Evolutionary conservation across 257 asterid genomes (phyloP).

Genomic region (Osmanthus fragrans): DNA sequence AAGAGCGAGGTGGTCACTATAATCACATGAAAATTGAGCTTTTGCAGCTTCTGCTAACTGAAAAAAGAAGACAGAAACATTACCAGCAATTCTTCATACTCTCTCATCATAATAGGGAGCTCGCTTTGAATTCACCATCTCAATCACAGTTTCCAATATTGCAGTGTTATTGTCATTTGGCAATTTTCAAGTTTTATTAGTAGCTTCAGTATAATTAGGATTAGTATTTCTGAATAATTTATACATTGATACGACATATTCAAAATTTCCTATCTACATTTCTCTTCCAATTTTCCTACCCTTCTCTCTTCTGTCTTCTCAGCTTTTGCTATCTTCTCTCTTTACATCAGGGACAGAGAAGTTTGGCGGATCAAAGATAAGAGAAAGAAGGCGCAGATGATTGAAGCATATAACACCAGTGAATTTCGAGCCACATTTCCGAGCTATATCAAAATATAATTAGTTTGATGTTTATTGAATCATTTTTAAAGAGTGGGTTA

Average conservation of each 20-base stretch:
- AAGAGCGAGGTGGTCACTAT: slow-evolving; percentile 92
- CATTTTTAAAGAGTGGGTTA: not conserved
- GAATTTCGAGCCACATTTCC: not conserved
- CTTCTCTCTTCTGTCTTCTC: not conserved
- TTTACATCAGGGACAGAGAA: not conserved
- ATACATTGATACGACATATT: not conserved
- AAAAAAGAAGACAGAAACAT: slow-evolving; percentile 21
- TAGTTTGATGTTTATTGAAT: not conserved
- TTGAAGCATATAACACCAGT: not conserved
- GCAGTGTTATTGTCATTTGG: not conserved
- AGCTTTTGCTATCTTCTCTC: not conserved
- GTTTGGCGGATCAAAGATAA: not conserved
- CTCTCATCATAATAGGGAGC: slow-evolving; percentile 5
- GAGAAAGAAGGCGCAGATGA: not conserved
- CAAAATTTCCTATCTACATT: not conserved
- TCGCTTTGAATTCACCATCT: slow-evolving; percentile 3
- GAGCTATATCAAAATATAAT: not conserved
- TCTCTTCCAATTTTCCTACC: not conserved
- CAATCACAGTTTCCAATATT: slow-evolving; percentile 17
- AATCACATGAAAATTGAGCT: slow-evolving; percentile 80
- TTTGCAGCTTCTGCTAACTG: slow-evolving; percentile 99
- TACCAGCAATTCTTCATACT: slow-evolving; percentile 14
- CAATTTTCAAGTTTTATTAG: not conserved
- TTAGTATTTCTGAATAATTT: not conserved
- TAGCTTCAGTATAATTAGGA: not conserved